Evolutionary conservation across 2,329 filamentous ascomycete genomes (phyloP).

Genomic region (Colletotrichum costaricense): DNA sequence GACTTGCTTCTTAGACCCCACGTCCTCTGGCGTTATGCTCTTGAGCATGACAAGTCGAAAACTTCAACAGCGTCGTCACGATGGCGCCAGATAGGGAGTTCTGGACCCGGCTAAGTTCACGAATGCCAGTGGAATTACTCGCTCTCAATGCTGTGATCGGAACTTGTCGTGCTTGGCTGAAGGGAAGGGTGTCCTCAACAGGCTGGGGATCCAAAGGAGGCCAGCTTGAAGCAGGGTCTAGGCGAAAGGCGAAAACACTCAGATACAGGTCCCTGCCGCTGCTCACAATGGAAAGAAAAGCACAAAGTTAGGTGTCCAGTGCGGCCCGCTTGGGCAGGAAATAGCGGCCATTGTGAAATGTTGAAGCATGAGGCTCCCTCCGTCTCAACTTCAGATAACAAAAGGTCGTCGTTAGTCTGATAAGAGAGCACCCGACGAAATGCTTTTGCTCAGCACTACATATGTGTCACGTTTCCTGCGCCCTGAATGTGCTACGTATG

Average conservation of each 20-base stretch:
- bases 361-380: too few species aligned
- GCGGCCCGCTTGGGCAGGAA: neutral
- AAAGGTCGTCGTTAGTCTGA: too few species aligned
- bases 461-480: neutral
- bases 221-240: neutral
- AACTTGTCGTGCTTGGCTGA: neutral
- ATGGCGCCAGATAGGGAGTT: neutral
- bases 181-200: neutral
- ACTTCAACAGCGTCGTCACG: neutral
- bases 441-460: neutral
- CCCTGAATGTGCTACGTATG: neutral
- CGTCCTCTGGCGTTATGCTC: neutral
- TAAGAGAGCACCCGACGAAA: neutral
- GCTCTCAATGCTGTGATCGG: neutral
- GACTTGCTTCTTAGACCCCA: conserved; percentile 8
- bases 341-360: neutral
- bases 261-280: neutral
- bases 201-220: neutral
- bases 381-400: too few species aligned
- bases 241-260: neutral
- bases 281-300: neutral
- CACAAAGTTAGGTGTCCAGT: too few species aligned
- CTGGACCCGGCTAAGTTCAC: neutral
- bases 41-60: neutral
- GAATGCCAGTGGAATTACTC: neutral